Percentiles rank a stretch among this genome's conserved stretches.
Conservation (phyloP, 768 basidiomycete species). For the Trametes coccinea region DNA sequence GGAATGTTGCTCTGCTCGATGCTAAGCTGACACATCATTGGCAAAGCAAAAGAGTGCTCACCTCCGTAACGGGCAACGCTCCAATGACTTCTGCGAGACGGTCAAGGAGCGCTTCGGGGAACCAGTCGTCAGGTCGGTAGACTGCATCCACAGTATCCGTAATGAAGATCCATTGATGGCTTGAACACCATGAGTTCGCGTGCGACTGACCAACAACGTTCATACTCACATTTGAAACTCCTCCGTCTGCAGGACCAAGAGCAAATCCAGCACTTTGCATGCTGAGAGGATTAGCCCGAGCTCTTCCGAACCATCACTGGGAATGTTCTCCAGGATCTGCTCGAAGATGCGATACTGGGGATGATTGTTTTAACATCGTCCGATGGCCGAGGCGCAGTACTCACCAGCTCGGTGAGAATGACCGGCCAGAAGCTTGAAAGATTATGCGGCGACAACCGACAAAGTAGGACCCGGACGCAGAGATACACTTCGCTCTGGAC, state of each 20-base stretch:
- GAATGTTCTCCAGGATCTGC: slow-evolving; percentile 66
- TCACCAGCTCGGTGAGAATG: slow-evolving; percentile 85
- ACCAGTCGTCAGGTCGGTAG: slow-evolving; percentile 81
- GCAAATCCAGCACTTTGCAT: slow-evolving; percentile 90
- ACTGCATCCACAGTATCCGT: slow-evolving; percentile 97
- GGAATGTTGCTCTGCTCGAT: slow-evolving; percentile 18
- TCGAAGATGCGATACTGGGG: slow-evolving; percentile 87
- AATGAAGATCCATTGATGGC: slow-evolving; percentile 98
- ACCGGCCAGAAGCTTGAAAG: slow-evolving; percentile 97
- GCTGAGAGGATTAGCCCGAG: slow-evolving; percentile 82
- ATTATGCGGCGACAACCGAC: slow-evolving; percentile 87
- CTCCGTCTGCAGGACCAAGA: slow-evolving; percentile 92
- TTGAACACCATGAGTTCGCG: slow-evolving; percentile 28
- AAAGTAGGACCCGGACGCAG: slow-evolving; percentile 88
- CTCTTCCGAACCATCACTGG: slow-evolving; percentile 83
- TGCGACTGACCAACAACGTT: neutral
- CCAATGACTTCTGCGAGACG: slow-evolving; percentile 81
- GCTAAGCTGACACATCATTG: slow-evolving; percentile 7
- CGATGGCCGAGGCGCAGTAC: neutral
- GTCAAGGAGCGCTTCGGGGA: slow-evolving; percentile 88
- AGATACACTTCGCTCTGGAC: slow-evolving; percentile 96
- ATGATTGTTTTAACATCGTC: neutral
- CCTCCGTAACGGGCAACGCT: slow-evolving; percentile 55
- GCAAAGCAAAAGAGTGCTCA: slow-evolving; percentile 1
- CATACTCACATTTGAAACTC: slow-evolving; percentile 89